Percentiles rank a stretch among this genome's conserved stretches.
phyloP scores from a whole-genome alignment of 805 yeast species.

The Cephaloascus fragrans region DNA sequence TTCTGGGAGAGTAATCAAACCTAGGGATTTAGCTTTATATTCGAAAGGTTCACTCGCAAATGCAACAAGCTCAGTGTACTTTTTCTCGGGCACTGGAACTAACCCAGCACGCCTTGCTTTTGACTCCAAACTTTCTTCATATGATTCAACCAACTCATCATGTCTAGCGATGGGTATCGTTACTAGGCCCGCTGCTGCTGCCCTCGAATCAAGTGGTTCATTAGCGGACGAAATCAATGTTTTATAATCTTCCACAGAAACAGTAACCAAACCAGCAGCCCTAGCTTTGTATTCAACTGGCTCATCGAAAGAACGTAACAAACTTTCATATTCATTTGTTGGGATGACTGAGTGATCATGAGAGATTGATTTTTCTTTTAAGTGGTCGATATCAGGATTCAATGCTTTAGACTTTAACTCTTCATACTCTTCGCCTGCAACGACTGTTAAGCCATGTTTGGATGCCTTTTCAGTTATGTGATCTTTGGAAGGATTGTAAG shows the following conservation, averaged over 20 bases:
- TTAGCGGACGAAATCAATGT: conserved; percentile 1
- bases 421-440: conserved; percentile 7
- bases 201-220: conserved; percentile 7
- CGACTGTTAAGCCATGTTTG: conserved; percentile 4
- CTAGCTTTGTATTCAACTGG: conserved; percentile 1
- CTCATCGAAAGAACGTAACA: conserved; percentile 2
- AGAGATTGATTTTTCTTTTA: conserved; percentile 14
- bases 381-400: conserved; percentile 11
- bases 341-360: conserved; percentile 5
- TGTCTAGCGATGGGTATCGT: neutral
- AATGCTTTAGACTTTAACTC: conserved; percentile 3
- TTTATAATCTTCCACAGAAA: conserved; percentile 7
- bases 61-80: neutral
- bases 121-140: conserved; percentile 1
- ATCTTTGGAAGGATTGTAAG: neutral
- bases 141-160: neutral
- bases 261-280: conserved; percentile 5
- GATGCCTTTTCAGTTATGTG: conserved; percentile 12
- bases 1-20: conserved; percentile 4
- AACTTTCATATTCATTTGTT: neutral
- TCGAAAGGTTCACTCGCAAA: conserved; percentile 2
- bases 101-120: conserved; percentile 12
- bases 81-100: neutral
- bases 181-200: conserved; percentile 8
- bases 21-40: conserved; percentile 1